Percentiles rank a stretch among this genome's conserved stretches.
phyloP scores from a whole-genome alignment of 1,284 basidiomycete species.

The Melampsora larici-populina region DNA sequence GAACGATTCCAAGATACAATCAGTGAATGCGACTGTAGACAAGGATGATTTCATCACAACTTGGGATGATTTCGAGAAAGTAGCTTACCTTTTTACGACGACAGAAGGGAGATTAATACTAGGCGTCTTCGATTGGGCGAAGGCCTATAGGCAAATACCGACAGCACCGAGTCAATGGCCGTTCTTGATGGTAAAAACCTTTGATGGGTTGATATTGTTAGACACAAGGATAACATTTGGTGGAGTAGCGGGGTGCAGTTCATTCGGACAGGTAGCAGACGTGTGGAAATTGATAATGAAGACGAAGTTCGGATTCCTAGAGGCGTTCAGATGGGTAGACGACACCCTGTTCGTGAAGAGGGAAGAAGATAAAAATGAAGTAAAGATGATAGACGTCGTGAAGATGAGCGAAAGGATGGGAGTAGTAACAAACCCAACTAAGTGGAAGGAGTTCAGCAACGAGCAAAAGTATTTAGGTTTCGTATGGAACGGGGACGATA shows the following conservation, averaged over 20 bases:
- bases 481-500: background rate
- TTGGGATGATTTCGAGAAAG: too few relatives aligned
- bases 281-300: constrained; percentile 4
- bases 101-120: too few relatives aligned
- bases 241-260: background rate
- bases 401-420: background rate
- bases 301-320: background rate
- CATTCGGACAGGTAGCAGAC: background rate
- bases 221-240: background rate
- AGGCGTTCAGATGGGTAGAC: constrained; percentile 10
- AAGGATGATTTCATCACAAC: background rate
- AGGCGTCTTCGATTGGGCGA: too few relatives aligned
- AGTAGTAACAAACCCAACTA: background rate
- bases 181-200: background rate
- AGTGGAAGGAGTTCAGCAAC: background rate
- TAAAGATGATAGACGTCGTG: background rate
- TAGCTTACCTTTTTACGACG: too few relatives aligned
- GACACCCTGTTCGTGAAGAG: background rate
- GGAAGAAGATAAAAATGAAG: too few relatives aligned
- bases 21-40: constrained; percentile 9
- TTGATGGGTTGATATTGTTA: background rate
- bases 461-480: constrained; percentile 3
- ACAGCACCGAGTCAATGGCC: background rate
- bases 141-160: constrained; percentile 12
- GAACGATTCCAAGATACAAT: background rate